Conservation (phyloP, 768 basidiomycete genomes). For the Russula lepida region DNA sequence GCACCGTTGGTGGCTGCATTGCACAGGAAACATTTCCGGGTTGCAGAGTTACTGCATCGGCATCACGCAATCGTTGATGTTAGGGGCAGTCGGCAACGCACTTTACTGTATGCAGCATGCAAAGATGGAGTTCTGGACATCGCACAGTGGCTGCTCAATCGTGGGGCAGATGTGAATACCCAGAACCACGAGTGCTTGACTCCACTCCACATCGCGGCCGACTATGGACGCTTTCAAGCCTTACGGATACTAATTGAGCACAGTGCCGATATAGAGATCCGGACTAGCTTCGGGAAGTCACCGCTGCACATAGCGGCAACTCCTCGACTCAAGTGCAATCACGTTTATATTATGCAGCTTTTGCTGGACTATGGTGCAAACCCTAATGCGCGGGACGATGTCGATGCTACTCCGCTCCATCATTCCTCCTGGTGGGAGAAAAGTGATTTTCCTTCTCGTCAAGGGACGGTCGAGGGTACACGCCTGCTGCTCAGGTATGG, state of each 20-base stretch:
- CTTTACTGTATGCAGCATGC: not conserved
- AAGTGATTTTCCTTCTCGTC: accelerated
- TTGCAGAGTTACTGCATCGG: not conserved
- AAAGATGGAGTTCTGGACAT: not conserved
- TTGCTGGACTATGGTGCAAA: not conserved
- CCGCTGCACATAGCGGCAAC: not conserved
- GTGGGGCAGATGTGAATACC: not conserved
- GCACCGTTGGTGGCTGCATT: not conserved
- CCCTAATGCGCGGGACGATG: not conserved
- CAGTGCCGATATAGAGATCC: not conserved
- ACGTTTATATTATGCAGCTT: not conserved
- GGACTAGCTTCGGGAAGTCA: not conserved
- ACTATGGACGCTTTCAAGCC: not conserved
- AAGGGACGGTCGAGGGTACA: not conserved
- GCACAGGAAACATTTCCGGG: not conserved
- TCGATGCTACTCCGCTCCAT: not conserved
- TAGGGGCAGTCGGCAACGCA: not conserved
- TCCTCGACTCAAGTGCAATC: not conserved
- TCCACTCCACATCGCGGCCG: not conserved
- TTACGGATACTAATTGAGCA: not conserved
- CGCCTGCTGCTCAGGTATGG: not conserved
- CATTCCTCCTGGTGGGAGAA: not conserved
- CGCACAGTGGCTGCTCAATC: not conserved
- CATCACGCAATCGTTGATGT: not conserved
- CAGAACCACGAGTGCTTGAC: accelerated